Evolutionary conservation across 2,329 filamentous ascomycete species (phyloP).

Genomic region (Pyrenophora seminiperda): DNA sequence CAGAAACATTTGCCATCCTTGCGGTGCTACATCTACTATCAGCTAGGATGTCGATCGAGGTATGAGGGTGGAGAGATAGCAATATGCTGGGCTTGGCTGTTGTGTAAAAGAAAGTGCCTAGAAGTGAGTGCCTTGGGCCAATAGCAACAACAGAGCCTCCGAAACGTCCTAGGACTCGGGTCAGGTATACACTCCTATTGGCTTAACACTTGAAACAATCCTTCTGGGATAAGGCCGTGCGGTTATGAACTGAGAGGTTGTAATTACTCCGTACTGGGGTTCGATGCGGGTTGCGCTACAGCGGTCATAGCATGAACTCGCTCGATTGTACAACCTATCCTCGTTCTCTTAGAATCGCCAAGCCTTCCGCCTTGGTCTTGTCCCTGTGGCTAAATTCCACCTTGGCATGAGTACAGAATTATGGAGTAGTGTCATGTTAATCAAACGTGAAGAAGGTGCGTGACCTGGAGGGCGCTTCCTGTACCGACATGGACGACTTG

Average conservation of each 20-base stretch:
- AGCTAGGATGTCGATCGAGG: slow-evolving; percentile 25
- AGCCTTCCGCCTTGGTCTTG: slow-evolving; percentile 22
- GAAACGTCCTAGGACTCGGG: neutral
- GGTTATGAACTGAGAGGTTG: slow-evolving; percentile 30
- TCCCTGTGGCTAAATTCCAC: slow-evolving; percentile 25
- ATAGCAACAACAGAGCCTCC: neutral
- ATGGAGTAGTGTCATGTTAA: slow-evolving; percentile 14
- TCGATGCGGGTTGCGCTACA: slow-evolving; percentile 13
- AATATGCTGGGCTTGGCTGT: slow-evolving; percentile 28
- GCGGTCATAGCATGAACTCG: slow-evolving; percentile 12
- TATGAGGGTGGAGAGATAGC: slow-evolving; percentile 15
- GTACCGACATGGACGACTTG: slow-evolving; percentile 1
- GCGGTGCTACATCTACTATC: slow-evolving; percentile 20
- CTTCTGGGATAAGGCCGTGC: slow-evolving; percentile 20
- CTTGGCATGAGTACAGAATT: slow-evolving; percentile 19
- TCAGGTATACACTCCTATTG: slow-evolving; percentile 14
- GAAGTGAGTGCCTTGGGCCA: neutral
- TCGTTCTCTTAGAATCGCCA: slow-evolving; percentile 17
- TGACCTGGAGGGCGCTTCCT: slow-evolving; percentile 18
- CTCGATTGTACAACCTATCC: slow-evolving; percentile 7
- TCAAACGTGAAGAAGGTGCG: slow-evolving; percentile 16
- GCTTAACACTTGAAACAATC: slow-evolving; percentile 27
- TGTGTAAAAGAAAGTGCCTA: slow-evolving; percentile 6
- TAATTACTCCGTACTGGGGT: slow-evolving; percentile 31
- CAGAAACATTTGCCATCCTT: slow-evolving; percentile 18